Percentiles rank a stretch among this genome's conserved stretches.
Evolutionary conservation across 2,329 filamentous ascomycete species (phyloP).

Genomic region (Cercospora janseana): DNA sequence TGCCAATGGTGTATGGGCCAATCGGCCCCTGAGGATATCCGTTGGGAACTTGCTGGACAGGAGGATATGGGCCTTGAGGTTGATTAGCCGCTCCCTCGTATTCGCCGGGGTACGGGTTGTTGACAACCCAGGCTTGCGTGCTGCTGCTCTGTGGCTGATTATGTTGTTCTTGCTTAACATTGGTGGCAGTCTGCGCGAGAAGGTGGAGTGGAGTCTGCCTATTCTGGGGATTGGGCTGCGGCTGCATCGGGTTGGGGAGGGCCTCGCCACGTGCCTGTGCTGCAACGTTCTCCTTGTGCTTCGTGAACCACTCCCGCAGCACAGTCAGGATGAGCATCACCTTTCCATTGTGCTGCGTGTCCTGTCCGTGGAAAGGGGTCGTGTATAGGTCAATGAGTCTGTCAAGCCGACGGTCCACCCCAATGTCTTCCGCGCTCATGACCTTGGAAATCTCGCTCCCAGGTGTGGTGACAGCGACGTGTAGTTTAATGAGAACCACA

Average conservation of each 20-base stretch:
- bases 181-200: conserved; percentile 29
- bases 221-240: conserved; percentile 9
- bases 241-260: conserved; percentile 13
- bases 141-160: conserved; percentile 14
- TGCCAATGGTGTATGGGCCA: conserved; percentile 1
- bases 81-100: conserved; percentile 21
- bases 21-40: conserved; percentile 8
- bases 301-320: conserved; percentile 46
- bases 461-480: conserved; percentile 53
- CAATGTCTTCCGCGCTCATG: conserved; percentile 48
- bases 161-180: conserved; percentile 16
- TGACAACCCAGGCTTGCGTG: conserved; percentile 27
- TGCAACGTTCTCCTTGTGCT: conserved; percentile 36
- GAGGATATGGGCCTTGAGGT: conserved; percentile 23
- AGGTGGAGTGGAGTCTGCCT: conserved; percentile 28
- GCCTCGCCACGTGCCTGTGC: conserved; percentile 26
- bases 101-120: conserved; percentile 24
- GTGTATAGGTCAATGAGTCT: conserved; percentile 46
- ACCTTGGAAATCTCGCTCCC: conserved; percentile 50
- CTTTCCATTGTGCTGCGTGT: conserved; percentile 46
- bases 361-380: conserved; percentile 23
- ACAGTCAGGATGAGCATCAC: conserved; percentile 48
- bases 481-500: conserved; percentile 60
- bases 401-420: conserved; percentile 50
- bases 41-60: conserved; percentile 8